These are phyloP conservation scores for Monosporozyma yasuniensis DNA, from an alignment of 805 yeast genomes.

Conservation along the genomic window DNA sequence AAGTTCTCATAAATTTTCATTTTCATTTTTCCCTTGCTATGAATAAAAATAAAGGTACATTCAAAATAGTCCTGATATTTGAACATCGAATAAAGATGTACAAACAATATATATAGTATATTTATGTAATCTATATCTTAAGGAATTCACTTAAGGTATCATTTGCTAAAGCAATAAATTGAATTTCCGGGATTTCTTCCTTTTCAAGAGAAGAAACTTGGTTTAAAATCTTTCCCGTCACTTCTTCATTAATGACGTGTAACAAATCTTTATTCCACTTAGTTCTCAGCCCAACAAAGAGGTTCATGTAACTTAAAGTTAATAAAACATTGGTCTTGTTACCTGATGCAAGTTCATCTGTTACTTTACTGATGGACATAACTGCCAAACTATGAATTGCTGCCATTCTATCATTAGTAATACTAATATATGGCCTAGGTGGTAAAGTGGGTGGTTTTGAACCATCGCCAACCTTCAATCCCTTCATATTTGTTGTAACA, in stretches of 20 bases:
- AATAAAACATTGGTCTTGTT: conserved; percentile 5
- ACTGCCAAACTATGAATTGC: conserved; percentile 38
- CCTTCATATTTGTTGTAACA: neutral
- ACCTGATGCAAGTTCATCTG: conserved; percentile 2
- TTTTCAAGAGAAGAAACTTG: conserved; percentile 16
- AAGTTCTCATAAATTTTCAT: neutral
- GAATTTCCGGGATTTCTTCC: conserved; percentile 18
- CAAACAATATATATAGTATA: neutral
- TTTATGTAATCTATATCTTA: neutral
- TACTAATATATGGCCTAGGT: conserved; percentile 35
- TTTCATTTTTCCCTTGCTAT: neutral
- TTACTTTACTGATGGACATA: conserved; percentile 29
- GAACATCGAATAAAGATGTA: too few species aligned
- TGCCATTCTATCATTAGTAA: conserved; percentile 35
- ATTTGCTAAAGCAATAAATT: conserved; percentile 24
- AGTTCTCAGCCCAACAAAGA: conserved; percentile 33
- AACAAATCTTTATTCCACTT: conserved; percentile 28
- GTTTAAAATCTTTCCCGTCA: neutral
- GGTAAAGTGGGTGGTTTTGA: conserved; percentile 14
- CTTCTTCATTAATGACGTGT: conserved; percentile 24
- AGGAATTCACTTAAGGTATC: conserved; percentile 12
- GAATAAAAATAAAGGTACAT: neutral
- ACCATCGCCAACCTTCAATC: neutral
- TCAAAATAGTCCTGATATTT: neutral
- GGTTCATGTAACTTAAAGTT: conserved; percentile 49